phyloP scores from a whole-genome alignment of 169 alveolate species.

The Cryptosporidium parvum region DNA sequence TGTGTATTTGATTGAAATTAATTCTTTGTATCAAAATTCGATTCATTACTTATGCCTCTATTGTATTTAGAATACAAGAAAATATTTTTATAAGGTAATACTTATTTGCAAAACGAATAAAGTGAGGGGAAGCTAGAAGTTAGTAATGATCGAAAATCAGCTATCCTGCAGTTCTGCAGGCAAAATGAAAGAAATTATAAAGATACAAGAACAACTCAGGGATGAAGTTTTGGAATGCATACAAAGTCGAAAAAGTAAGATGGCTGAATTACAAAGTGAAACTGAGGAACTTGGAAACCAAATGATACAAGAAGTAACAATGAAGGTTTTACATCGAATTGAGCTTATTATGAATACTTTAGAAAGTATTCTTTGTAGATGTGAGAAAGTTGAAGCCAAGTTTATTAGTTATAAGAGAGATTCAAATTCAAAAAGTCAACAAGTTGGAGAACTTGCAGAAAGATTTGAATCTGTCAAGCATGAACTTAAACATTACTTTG shows the following conservation, averaged over 20 bases:
- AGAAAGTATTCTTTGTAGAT: conserved; percentile 49
- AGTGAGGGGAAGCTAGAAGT: not conserved
- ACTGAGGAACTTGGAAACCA: conserved; percentile 67
- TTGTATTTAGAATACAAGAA: not conserved
- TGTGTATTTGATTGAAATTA: not conserved
- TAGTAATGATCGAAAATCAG: not conserved
- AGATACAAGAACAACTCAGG: conserved; percentile 39
- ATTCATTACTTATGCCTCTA: not conserved
- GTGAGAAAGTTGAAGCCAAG: conserved; percentile 59
- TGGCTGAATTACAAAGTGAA: conserved; percentile 39
- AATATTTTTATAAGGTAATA: too few species aligned
- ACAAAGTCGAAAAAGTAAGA: conserved; percentile 6
- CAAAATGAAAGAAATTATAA: conserved; percentile 27
- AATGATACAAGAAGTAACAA: conserved; percentile 48
- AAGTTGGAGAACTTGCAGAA: conserved; percentile 4
- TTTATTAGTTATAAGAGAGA: conserved; percentile 15
- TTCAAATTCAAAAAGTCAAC: conserved; percentile 1
- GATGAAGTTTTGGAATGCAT: conserved; percentile 27
- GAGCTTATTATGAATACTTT: conserved; percentile 59
- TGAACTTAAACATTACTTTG: conserved; percentile 25
- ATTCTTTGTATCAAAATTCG: not conserved
- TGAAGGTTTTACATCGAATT: conserved; percentile 61
- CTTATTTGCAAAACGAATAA: too few species aligned
- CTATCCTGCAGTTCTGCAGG: conserved; percentile 2
- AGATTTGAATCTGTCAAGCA: conserved; percentile 34